phyloP scores from a whole-genome alignment of 2,329 filamentous ascomycete genomes.

The Ophiostoma himal-ulmi region DNA sequence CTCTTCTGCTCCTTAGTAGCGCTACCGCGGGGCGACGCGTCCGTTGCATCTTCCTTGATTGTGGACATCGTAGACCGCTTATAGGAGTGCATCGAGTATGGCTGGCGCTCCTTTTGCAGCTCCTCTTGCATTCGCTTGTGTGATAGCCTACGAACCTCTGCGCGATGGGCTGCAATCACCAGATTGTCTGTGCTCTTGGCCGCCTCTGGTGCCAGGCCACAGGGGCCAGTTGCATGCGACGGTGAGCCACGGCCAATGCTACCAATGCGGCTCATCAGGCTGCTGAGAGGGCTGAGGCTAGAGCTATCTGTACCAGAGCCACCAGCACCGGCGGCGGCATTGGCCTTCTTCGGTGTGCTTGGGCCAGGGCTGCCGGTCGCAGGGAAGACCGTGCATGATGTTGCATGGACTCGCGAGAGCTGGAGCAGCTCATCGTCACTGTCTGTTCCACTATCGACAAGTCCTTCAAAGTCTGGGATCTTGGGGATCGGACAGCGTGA shows the following conservation, averaged over 20 bases:
- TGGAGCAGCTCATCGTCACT: conserved; percentile 35
- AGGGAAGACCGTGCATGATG: neutral
- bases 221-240: conserved; percentile 37
- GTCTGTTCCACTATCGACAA: conserved; percentile 38
- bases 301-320: neutral
- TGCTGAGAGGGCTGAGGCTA: conserved; percentile 36
- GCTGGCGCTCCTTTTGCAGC: conserved; percentile 41
- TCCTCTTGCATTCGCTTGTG: conserved; percentile 55
- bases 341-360: conserved; percentile 7
- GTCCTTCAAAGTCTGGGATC: conserved; percentile 23
- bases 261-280: conserved; percentile 41
- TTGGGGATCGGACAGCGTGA: conserved; percentile 18
- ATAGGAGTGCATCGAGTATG: conserved; percentile 18
- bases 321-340: neutral
- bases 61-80: conserved; percentile 25
- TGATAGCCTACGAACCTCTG: conserved; percentile 51
- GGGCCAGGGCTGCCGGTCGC: neutral
- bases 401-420: neutral
- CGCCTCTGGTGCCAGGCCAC: conserved; percentile 37
- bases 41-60: conserved; percentile 25
- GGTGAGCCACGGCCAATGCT: conserved; percentile 45
- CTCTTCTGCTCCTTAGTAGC: neutral
- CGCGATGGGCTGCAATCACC: conserved; percentile 42
- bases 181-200: conserved; percentile 48
- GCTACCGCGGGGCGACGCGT: conserved; percentile 9